A percentile compares a stretch with the other conserved stretches of the same genome.
Conservation (phyloP, 1,139 yeast species). For the Protomyces pachydermus region DNA sequence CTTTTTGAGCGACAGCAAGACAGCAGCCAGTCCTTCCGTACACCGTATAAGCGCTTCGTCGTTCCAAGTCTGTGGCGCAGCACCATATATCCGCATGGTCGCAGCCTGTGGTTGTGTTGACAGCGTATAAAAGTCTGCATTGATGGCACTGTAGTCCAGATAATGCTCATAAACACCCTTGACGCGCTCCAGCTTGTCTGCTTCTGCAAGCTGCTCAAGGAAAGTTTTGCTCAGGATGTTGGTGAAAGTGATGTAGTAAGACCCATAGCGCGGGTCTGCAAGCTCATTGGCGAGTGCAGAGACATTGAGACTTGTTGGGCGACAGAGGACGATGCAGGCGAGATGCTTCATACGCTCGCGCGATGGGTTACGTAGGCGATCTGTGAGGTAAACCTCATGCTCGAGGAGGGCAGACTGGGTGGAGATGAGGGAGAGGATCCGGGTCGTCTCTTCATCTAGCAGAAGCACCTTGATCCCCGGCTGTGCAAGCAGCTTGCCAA, state of each 20-base stretch:
- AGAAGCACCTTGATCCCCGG: slow-evolving; percentile 60
- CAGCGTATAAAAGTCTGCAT: slow-evolving; percentile 59
- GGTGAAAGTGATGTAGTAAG: slow-evolving; percentile 69
- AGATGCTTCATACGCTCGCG: slow-evolving; percentile 77
- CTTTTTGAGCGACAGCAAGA: slow-evolving; percentile 65
- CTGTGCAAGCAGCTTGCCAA: slow-evolving; percentile 45
- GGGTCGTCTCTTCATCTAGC: slow-evolving; percentile 72
- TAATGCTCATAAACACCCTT: slow-evolving; percentile 72
- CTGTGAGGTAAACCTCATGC: slow-evolving; percentile 76
- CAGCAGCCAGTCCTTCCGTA: slow-evolving; percentile 54
- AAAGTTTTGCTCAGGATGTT: slow-evolving; percentile 69
- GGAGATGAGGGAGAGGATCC: slow-evolving; percentile 76
- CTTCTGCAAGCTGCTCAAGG: slow-evolving; percentile 79
- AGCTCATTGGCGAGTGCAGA: slow-evolving; percentile 60
- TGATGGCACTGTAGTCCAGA: slow-evolving; percentile 73
- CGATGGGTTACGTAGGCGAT: slow-evolving; percentile 56
- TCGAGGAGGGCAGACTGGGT: slow-evolving; percentile 80
- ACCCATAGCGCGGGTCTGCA: slow-evolving; percentile 68
- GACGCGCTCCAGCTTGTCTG: slow-evolving; percentile 80
- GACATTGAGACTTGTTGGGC: slow-evolving; percentile 66
- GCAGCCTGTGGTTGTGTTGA: slow-evolving; percentile 35
- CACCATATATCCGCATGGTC: slow-evolving; percentile 34
- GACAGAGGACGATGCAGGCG: slow-evolving; percentile 71
- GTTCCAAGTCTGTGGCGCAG: slow-evolving; percentile 46
- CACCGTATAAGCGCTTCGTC: slow-evolving; percentile 48